Conservation (phyloP, 169 alveolate genomes). For the Plasmodium yoelii region DNA sequence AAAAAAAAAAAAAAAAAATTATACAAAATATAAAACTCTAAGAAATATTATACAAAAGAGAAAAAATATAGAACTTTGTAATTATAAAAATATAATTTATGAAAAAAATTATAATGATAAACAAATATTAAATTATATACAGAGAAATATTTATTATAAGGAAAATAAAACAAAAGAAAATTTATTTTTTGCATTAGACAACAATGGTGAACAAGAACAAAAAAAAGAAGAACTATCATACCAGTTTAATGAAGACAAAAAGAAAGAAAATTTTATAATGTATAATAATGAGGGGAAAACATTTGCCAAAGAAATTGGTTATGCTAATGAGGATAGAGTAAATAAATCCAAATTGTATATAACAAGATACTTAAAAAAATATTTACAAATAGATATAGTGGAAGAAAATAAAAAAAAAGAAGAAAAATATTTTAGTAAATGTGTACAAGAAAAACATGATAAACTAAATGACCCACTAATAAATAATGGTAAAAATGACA, state of each 20-base stretch:
- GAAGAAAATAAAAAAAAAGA: background rate
- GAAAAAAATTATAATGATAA: background rate
- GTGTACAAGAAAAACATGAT: too few relatives aligned
- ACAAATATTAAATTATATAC: background rate
- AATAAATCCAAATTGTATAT: background rate
- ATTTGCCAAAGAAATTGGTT: background rate
- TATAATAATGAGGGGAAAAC: too few relatives aligned
- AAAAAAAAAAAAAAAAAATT: slow-evolving; percentile 14
- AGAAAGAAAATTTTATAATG: background rate
- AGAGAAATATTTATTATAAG: background rate
- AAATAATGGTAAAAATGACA: too few relatives aligned
- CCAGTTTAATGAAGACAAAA: background rate
- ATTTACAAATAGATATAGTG: background rate
- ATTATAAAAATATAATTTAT: background rate
- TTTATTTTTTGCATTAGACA: background rate
- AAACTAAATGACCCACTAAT: too few relatives aligned
- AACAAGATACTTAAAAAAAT: background rate
- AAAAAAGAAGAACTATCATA: background rate
- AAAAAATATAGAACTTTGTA: slow-evolving; percentile 4
- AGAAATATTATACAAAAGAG: slow-evolving; percentile 41
- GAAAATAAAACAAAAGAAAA: background rate
- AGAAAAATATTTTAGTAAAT: background rate
- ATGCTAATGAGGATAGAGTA: too few relatives aligned
- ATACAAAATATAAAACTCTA: slow-evolving; percentile 43
- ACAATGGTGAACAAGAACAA: background rate